Evolutionary conservation across 768 basidiomycete species (phyloP).

Genomic region (Kwoniella bestiolae): DNA sequence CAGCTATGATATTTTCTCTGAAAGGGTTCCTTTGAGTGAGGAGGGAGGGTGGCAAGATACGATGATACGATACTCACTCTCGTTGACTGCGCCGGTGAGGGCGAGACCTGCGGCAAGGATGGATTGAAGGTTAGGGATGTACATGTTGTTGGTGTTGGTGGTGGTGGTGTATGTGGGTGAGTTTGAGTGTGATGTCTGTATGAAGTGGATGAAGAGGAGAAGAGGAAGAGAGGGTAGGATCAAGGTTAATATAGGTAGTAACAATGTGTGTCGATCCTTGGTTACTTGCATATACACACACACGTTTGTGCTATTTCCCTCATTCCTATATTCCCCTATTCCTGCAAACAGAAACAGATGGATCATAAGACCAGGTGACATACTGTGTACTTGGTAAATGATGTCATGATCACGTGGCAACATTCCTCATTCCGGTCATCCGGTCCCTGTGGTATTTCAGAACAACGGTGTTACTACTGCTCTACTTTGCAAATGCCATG

Average conservation of each 20-base stretch:
- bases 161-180: background rate
- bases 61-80: conserved; percentile 37
- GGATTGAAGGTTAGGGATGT: conserved; percentile 48
- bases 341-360: background rate
- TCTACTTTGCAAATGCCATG: conserved; percentile 22
- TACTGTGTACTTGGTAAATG: background rate
- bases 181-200: background rate
- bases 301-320: too few relatives aligned
- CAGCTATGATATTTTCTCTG: background rate
- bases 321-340: background rate
- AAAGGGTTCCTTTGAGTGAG: too few relatives aligned
- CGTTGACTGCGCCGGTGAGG: conserved; percentile 32
- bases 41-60: conserved; percentile 10
- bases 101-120: conserved; percentile 50
- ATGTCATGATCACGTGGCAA: background rate
- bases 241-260: background rate
- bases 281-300: too few relatives aligned
- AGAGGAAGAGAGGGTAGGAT: background rate
- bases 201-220: background rate
- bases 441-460: too few relatives aligned
- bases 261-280: background rate
- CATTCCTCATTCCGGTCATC: too few relatives aligned
- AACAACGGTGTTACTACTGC: background rate
- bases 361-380: background rate
- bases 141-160: conserved; percentile 37